Evolutionary conservation across 1,284 basidiomycete species (phyloP).

Genomic region (Leccinum olivaceoglutinosum): DNA sequence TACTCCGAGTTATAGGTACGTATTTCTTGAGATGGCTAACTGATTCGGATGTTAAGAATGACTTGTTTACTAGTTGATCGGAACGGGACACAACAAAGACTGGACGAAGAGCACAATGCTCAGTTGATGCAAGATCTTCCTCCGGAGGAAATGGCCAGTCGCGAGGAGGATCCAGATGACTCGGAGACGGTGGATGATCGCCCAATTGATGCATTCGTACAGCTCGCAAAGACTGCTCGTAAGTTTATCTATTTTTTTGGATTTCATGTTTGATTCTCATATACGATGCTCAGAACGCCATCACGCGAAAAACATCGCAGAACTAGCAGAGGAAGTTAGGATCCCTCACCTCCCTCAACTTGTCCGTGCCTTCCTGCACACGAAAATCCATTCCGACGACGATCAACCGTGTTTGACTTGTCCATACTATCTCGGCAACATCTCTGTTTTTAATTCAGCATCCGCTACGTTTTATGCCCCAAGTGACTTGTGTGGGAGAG

Average conservation of each 20-base stretch:
- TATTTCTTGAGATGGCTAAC: background rate
- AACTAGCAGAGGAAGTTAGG: constrained; percentile 1
- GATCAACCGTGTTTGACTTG: background rate
- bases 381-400: constrained; percentile 18
- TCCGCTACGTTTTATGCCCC: constrained; percentile 4
- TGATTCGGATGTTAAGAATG: background rate
- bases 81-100: background rate
- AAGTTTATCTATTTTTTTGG: background rate
- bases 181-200: background rate
- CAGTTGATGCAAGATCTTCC: background rate
- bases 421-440: background rate
- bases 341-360: constrained; percentile 2
- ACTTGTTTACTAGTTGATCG: background rate
- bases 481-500: constrained; percentile 9
- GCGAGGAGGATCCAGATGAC: background rate
- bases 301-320: background rate
- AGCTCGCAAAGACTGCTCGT: background rate
- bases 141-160: background rate
- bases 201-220: background rate
- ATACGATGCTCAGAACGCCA: constrained; percentile 1
- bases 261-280: background rate
- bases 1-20: background rate
- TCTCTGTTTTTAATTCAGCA: constrained; percentile 9
- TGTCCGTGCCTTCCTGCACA: constrained; percentile 18
- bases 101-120: background rate